phyloP scores from a whole-genome alignment of 179 eudicot genomes.

The Heliamphora pulchella region DNA sequence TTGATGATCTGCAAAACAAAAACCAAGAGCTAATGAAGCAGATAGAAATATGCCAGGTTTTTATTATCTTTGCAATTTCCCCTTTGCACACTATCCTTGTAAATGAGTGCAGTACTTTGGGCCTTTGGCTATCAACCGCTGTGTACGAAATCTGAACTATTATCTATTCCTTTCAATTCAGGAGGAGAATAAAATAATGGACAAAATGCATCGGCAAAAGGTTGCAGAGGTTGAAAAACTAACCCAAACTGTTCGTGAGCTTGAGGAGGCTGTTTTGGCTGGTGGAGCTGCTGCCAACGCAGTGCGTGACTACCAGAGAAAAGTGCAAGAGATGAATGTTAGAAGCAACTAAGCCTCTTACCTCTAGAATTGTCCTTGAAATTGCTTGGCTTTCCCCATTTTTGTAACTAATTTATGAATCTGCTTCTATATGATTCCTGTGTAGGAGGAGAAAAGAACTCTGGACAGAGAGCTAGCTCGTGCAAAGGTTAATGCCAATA shows the following conservation, averaged over 20 bases:
- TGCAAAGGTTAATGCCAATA: conserved; percentile 69
- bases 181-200: conserved; percentile 79
- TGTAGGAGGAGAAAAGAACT: conserved; percentile 63
- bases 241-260: conserved; percentile 73
- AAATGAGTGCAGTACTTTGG: neutral
- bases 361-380: neutral
- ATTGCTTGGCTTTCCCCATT: neutral
- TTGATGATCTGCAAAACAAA: conserved; percentile 78
- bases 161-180: conserved; percentile 20
- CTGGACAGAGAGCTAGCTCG: conserved; percentile 79
- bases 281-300: conserved; percentile 91
- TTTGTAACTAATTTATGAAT: neutral
- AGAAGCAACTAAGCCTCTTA: neutral
- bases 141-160: neutral
- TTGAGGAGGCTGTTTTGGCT: conserved; percentile 80
- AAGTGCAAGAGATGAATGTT: conserved; percentile 75
- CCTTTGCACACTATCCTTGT: neutral
- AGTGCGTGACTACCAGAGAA: conserved; percentile 79
- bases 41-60: conserved; percentile 82
- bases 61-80: neutral
- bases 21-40: conserved; percentile 74
- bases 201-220: conserved; percentile 75
- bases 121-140: neutral
- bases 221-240: conserved; percentile 76
- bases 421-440: conserved; percentile 17